Evolutionary conservation across 495 filamentous ascomycete genomes (phyloP).

Genomic region (Aspergillus biplanus): DNA sequence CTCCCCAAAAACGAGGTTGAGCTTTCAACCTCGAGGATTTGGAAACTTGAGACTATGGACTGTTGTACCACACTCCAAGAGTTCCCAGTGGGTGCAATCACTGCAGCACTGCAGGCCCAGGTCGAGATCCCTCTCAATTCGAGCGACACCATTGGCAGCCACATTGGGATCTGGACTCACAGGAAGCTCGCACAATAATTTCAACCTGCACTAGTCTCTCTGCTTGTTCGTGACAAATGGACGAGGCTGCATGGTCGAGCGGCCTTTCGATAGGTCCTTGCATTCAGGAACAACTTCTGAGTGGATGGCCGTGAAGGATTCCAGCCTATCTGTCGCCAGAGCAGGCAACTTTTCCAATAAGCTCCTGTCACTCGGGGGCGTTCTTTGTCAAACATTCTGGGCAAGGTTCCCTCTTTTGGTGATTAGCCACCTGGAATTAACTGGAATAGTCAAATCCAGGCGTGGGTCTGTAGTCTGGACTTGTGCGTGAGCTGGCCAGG

Average conservation of each 20-base stretch:
- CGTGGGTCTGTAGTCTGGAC: conserved; percentile 8
- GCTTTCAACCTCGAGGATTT: neutral
- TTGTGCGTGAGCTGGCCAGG: neutral
- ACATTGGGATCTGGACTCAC: conserved; percentile 11
- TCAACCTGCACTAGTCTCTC: neutral
- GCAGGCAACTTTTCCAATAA: neutral
- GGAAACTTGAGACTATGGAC: neutral
- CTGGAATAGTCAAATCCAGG: conserved; percentile 7
- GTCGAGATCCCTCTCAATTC: neutral
- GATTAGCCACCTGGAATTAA: conserved; percentile 3
- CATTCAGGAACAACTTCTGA: conserved; percentile 11
- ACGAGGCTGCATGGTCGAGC: neutral
- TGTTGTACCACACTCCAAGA: neutral
- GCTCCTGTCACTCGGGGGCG: conserved; percentile 12
- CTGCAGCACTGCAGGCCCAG: neutral
- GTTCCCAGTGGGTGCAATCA: neutral
- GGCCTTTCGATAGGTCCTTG: conserved; percentile 9
- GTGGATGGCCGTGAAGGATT: neutral
- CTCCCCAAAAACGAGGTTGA: neutral
- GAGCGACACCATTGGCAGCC: conserved; percentile 18
- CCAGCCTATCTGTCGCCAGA: neutral
- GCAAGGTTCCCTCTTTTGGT: conserved; percentile 1
- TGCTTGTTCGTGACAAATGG: neutral
- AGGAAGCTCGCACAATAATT: neutral
- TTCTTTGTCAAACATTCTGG: neutral